Evolutionary conservation across 768 basidiomycete genomes (phyloP).

Genomic region (Naganishia friedmannii): DNA sequence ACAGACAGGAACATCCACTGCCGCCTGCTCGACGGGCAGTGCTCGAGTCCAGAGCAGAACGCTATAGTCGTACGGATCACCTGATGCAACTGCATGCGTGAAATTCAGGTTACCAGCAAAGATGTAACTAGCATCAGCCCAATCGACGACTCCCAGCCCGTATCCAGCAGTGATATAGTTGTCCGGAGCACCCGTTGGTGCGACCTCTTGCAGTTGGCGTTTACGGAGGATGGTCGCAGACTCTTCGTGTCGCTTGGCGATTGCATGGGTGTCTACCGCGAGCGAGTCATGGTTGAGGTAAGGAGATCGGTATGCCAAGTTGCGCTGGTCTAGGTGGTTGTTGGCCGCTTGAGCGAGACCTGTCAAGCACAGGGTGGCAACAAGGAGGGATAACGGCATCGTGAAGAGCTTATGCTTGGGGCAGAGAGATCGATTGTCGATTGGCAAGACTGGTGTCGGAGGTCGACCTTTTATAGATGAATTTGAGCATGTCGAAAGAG

Average conservation of each 20-base stretch:
- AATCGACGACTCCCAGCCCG: conserved; percentile 34
- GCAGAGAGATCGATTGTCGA: background rate
- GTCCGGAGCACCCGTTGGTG: conserved; percentile 23
- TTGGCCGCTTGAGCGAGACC: conserved; percentile 17
- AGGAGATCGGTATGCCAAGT: conserved; percentile 34
- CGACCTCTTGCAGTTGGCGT: conserved; percentile 19
- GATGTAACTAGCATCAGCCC: conserved; percentile 31
- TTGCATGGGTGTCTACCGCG: conserved; percentile 26
- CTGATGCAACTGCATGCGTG: conserved; percentile 48
- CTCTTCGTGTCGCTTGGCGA: conserved; percentile 29
- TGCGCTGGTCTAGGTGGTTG: conserved; percentile 28
- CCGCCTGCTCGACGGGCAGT: conserved; percentile 50
- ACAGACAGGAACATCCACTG: conserved; percentile 60
- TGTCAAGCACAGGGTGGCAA: conserved; percentile 14
- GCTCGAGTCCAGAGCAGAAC: conserved; percentile 65
- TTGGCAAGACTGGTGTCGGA: background rate
- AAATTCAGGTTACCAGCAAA: conserved; percentile 35
- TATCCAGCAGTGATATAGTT: conserved; percentile 34
- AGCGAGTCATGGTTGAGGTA: conserved; percentile 31
- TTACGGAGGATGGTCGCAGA: conserved; percentile 20
- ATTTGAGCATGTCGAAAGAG: conserved; percentile 1
- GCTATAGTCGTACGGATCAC: conserved; percentile 61
- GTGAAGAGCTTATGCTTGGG: background rate
- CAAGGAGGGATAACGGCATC: conserved; percentile 5
- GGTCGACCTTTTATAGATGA: background rate